phyloP scores from a whole-genome alignment of 441 rosid genomes.

The Arabidopsis hybrid region DNA sequence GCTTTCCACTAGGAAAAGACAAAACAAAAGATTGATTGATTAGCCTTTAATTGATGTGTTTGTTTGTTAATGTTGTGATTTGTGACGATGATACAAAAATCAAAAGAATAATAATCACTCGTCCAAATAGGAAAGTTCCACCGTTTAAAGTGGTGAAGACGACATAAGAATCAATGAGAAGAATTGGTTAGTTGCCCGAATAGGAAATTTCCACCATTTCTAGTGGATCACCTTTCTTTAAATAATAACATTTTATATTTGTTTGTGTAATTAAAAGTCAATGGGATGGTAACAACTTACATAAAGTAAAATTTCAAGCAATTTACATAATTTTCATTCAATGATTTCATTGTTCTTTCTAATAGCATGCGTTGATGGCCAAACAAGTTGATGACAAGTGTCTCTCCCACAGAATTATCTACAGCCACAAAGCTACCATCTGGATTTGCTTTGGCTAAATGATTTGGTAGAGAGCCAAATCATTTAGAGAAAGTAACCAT shows the following conservation, averaged over 20 bases:
- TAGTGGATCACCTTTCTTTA: slow-evolving; percentile 28
- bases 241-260: background rate
- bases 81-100: slow-evolving; percentile 29
- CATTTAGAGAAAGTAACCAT: background rate
- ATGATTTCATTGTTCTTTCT: slow-evolving; percentile 6
- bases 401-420: slow-evolving; percentile 4
- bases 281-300: slow-evolving; percentile 34
- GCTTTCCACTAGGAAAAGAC: slow-evolving; percentile 36
- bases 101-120: slow-evolving; percentile 25
- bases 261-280: slow-evolving; percentile 26
- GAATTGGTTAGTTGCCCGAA: slow-evolving; percentile 42
- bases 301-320: slow-evolving; percentile 14
- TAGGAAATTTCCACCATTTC: slow-evolving; percentile 45
- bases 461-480: background rate
- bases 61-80: slow-evolving; percentile 25
- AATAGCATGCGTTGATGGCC: slow-evolving; percentile 7
- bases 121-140: slow-evolving; percentile 46
- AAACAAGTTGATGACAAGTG: slow-evolving; percentile 28
- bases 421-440: slow-evolving; percentile 13
- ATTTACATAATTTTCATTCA: slow-evolving; percentile 21
- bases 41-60: slow-evolving; percentile 30
- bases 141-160: slow-evolving; percentile 36
- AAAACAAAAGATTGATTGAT: slow-evolving; percentile 39
- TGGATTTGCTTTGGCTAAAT: slow-evolving; percentile 18
- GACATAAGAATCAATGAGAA: slow-evolving; percentile 35